Percentiles rank a stretch among this genome's conserved stretches.
Evolutionary conservation across 2,329 filamentous ascomycete genomes (phyloP).

Genomic region (Leptographium wingfieldii): DNA sequence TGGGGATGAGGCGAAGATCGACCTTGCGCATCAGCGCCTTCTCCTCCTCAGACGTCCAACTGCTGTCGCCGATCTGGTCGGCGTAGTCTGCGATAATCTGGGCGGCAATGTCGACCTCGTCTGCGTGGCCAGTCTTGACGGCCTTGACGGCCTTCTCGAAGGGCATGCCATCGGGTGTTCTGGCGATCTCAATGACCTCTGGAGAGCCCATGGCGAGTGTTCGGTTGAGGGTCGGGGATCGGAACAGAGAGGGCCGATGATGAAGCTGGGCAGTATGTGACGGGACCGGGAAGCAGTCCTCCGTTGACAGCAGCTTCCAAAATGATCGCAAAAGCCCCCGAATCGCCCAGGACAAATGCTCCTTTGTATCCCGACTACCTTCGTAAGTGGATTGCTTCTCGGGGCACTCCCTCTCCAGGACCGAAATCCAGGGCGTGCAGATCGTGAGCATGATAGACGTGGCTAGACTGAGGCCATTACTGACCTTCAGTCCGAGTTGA

Average conservation of each 20-base stretch:
- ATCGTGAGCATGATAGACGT: neutral
- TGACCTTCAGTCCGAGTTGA: constrained; percentile 4
- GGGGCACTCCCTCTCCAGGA: neutral
- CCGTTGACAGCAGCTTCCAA: neutral
- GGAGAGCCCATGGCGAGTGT: neutral
- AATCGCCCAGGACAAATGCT: neutral
- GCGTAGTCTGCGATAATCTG: constrained; percentile 15
- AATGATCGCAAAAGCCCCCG: constrained; percentile 7
- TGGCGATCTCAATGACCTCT: neutral
- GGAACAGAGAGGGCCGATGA: neutral
- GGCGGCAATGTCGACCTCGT: constrained; percentile 16
- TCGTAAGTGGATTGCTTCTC: constrained; percentile 6
- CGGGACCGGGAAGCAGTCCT: neutral
- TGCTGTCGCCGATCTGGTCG: constrained; percentile 9
- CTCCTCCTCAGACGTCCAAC: constrained; percentile 11
- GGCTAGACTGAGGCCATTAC: neutral
- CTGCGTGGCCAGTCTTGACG: constrained; percentile 14
- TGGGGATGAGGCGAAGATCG: constrained; percentile 12
- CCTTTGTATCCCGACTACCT: constrained; percentile 15
- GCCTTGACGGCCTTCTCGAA: constrained; percentile 8
- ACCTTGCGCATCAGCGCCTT: constrained; percentile 10
- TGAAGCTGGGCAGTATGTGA: neutral
- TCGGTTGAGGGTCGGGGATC: neutral
- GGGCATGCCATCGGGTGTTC: neutral
- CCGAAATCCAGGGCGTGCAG: constrained; percentile 11